Evolutionary conservation across 345 rosid genomes (phyloP), one percentile per base, ranked within the genome.

Genomic region (Firmiana major): DNA sequence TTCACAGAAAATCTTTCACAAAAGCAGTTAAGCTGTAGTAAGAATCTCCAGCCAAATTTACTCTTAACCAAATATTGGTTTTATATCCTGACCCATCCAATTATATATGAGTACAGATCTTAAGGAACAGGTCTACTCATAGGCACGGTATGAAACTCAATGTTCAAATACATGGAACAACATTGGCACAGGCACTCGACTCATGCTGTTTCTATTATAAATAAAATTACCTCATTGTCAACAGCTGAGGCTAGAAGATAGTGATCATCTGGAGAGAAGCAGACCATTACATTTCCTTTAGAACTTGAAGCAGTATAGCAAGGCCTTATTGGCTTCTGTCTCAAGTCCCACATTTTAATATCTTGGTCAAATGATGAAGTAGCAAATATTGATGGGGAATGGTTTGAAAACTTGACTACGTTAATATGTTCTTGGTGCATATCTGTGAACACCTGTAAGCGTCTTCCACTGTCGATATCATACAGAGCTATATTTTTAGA

Each of bases 251-350:
- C 88, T 11, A 95, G 94, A 85, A 93, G 98, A 83, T 95, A 95
- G 51, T 90, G 96, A 90, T 95, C 99, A 82, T 95, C 99, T 0
- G 96, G 96, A 78, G 99, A 95, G 86, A 95, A 95, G 90, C 99
- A 93, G 80, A 93, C 97, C 99, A 95, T 95, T 58, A 93, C 99
- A 82, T 93, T 95, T 83, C 99, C 98, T 77, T 83, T 90, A 15
- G 92, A 88, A 80, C 98, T 92, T 78, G 93, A 83, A 69, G 86
- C 84, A 16, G 98, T 90, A 75, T 93, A 90, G 83, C 99, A 95
- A 53, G 99, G 94, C 59, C 78, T 83, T 28, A 86, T 70, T 7
- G 98, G 98, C 66, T 88, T 89, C 81, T 89, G 94, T 79, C 99
- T 89, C 86, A 95, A 81, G 80, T 95, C 99, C 99, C 99, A 95